A percentile compares a stretch with the other conserved stretches of the same genome.
phyloP scores from a whole-genome alignment of 2,329 filamentous ascomycete species.

The Knufia fluminis region DNA sequence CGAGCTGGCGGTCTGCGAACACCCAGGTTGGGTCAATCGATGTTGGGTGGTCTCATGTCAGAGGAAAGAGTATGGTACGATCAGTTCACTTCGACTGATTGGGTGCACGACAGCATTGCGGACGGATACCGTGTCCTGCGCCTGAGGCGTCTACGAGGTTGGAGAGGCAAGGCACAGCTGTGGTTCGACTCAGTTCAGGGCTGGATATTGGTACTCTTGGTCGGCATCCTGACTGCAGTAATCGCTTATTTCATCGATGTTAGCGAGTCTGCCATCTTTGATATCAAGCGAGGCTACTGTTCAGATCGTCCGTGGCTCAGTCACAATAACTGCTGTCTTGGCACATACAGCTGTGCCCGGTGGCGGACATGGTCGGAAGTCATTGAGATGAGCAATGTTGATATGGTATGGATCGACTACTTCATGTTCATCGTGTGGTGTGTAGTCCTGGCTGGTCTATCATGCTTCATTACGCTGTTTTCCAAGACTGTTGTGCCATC shows the following conservation, averaged over 20 bases:
- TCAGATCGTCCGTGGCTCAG: conserved; percentile 60
- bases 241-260: conserved; percentile 86
- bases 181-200: conserved; percentile 83
- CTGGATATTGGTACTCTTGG: conserved; percentile 86
- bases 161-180: conserved; percentile 67
- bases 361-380: conserved; percentile 60
- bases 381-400: conserved; percentile 42
- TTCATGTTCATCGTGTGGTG: conserved; percentile 64
- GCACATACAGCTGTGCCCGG: conserved; percentile 45
- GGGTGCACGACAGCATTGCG: conserved; percentile 95
- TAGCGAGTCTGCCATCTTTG: conserved; percentile 75
- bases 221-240: conserved; percentile 74
- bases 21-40: conserved; percentile 18
- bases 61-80: conserved; percentile 97
- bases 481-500: conserved; percentile 95
- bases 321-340: conserved; percentile 57
- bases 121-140: conserved; percentile 84
- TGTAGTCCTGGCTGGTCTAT: conserved; percentile 57
- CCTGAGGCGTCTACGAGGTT: conserved; percentile 69
- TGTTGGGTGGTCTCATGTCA: conserved; percentile 55
- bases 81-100: conserved; percentile 94
- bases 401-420: conserved; percentile 62
- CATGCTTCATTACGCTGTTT: conserved; percentile 71
- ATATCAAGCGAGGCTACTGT: conserved; percentile 87
- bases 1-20: conserved; percentile 15